A percentile compares a stretch with the other conserved stretches of the same genome.
Conservation (phyloP, 768 basidiomycete species). For the Cyathus striatus region DNA sequence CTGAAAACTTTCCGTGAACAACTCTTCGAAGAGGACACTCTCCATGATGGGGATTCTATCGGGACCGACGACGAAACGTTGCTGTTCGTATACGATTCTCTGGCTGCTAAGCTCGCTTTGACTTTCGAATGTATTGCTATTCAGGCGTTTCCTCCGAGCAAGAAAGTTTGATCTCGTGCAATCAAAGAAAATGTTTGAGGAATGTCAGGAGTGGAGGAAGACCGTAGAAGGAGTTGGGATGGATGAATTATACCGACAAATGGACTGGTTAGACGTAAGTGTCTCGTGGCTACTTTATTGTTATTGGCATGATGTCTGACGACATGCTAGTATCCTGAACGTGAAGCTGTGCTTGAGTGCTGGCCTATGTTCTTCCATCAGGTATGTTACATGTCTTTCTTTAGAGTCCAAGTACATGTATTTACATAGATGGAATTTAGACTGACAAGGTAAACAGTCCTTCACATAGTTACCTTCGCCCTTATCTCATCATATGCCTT, state of each 20-base stretch:
- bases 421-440: no score
- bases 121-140: background rate
- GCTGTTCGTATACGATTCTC: slow-evolving; percentile 34
- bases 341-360: slow-evolving; percentile 62
- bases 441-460: no score
- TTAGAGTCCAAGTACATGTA: no score
- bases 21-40: slow-evolving; percentile 44
- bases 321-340: slow-evolving; percentile 67
- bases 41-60: slow-evolving; percentile 57
- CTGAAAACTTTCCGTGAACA: slow-evolving; percentile 48
- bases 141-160: slow-evolving; percentile 78
- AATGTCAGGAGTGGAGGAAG: slow-evolving; percentile 66
- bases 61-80: slow-evolving; percentile 57
- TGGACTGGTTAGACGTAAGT: slow-evolving; percentile 70
- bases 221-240: slow-evolving; percentile 61
- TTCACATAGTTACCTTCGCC: no score
- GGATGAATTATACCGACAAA: slow-evolving; percentile 53
- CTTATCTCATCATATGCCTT: no score
- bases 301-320: background rate
- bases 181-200: slow-evolving; percentile 59
- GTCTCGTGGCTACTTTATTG: background rate
- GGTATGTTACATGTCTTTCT: no score
- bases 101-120: background rate
- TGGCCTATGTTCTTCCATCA: slow-evolving; percentile 84
- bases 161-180: slow-evolving; percentile 57